Evolutionary conservation across 257 asterid species (phyloP).

Genomic region (Solanum paucissectum): DNA sequence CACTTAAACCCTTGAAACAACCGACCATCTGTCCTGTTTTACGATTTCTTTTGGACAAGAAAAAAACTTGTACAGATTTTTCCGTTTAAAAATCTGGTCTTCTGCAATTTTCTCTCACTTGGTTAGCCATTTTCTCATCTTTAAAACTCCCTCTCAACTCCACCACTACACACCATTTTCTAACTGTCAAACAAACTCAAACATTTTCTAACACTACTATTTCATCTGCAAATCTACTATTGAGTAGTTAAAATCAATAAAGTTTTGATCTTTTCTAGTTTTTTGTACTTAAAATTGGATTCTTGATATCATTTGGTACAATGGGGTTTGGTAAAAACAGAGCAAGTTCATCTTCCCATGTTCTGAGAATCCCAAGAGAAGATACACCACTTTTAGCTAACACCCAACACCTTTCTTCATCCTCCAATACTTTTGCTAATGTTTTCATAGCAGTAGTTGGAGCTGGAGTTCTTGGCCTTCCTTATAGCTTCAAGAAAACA

Average conservation of each 20-base stretch:
- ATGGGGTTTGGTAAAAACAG: slow-evolving; percentile 3
- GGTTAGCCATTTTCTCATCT: background rate
- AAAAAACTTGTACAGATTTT: background rate
- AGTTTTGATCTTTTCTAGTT: background rate
- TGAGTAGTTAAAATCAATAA: background rate
- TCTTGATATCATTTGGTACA: background rate
- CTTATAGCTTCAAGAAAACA: background rate
- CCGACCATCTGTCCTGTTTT: background rate
- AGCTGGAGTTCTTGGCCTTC: slow-evolving; percentile 5
- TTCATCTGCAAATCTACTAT: background rate
- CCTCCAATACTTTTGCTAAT: background rate
- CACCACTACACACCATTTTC: background rate
- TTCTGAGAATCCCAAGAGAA: slow-evolving; percentile 1
- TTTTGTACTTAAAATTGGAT: background rate
- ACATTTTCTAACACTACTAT: background rate
- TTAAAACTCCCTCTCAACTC: background rate
- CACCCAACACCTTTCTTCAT: background rate
- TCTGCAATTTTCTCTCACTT: background rate
- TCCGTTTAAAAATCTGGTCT: background rate
- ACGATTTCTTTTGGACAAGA: background rate
- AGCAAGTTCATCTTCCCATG: slow-evolving; percentile 5
- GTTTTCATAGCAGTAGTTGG: slow-evolving; percentile 3
- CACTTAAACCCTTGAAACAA: background rate
- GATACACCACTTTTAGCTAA: slow-evolving; percentile 3
- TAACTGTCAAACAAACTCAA: background rate